Base-by-base conservation (phyloP, 176 grass and related monocot species). In the Thalia dealbata region DNA sequence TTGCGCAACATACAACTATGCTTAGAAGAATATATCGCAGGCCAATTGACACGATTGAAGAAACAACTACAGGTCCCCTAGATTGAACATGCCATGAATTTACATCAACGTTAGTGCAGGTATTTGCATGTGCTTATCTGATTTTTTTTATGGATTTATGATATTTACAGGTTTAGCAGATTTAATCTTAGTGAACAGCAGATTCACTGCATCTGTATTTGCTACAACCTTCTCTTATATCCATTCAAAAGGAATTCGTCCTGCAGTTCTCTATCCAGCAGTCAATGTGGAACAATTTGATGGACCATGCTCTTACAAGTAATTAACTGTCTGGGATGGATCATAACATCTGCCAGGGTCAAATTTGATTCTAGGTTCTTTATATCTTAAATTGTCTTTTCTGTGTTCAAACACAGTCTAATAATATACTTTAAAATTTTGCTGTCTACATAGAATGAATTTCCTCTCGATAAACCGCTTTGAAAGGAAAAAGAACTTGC, bases 141-240 rank as follows among this genome's bases (percentile, higher is more conserved):
- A 43, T 3, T 8, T 30, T 45, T 26, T 32, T n/a, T n/a, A n/a
- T n/a, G n/a, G n/a, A 61, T 51, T 54, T 64, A 67, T 60, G 13
- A 21, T 70, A 58, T 42, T 45, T 85, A 27, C 67, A 99, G 95
- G 95, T 73, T 83, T 99, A 90, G 90, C 87, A 48, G 81, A 93
- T 93, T 81, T 99, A 76, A 88, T 99, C 86, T 81, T 99, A 62
- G 95, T 93, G 16, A 99, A 99, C 59, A 99, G 95, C 79, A 93
- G 85, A 58, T 99, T 93, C 77, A 99, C 95, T 19, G 87, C 90
- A 16, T 81, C 79, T 69, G 92, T 85, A 76, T 99, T 99, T 77
- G 83, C 83, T 1, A 81, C 82, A 76, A 99, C 95, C 16, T 99
- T 99, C 73, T 3, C 12, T 16, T 22, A 73, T 16, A 84, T 99